phyloP scores from a whole-genome alignment of 169 alveolate genomes.

The Plasmodium chabaudi region DNA sequence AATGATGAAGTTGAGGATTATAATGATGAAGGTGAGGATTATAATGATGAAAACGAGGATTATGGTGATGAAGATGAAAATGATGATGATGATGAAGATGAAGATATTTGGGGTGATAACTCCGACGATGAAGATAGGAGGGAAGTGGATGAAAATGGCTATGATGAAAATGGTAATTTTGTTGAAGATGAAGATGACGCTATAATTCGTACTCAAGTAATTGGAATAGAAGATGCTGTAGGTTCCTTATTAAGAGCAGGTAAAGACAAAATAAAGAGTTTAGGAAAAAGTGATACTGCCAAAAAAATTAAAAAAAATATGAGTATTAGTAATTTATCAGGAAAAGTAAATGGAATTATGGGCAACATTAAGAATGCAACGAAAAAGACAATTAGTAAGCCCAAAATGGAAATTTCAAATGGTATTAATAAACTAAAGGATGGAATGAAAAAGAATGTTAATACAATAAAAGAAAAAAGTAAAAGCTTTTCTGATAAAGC shows the following conservation, averaged over 20 bases:
- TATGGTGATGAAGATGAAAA: not conserved
- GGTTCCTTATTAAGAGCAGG: conserved; percentile 21
- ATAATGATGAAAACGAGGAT: not conserved
- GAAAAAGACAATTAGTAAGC: conserved; percentile 3
- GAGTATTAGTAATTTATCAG: conserved; percentile 18
- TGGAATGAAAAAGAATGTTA: not conserved
- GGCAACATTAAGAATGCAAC: conserved; percentile 24
- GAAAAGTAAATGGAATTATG: conserved; percentile 13
- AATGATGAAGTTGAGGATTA: conserved; percentile 9
- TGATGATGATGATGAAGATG: not conserved
- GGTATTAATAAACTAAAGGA: conserved; percentile 5
- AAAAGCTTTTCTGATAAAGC: not conserved
- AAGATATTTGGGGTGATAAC: no score
- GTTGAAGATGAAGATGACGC: conserved; percentile 1
- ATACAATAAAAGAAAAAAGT: not conserved
- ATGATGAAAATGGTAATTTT: not conserved
- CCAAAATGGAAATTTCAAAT: not conserved
- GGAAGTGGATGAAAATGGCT: conserved; percentile 4
- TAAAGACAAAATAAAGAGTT: conserved; percentile 16
- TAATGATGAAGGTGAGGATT: not conserved
- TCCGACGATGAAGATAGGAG: not conserved
- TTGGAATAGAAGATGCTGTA: conserved; percentile 2
- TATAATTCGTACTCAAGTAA: not conserved
- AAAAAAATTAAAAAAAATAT: conserved; percentile 22
- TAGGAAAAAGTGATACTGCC: conserved; percentile 23